Evolutionary conservation across 1,284 basidiomycete species (phyloP), one percentile per base, ranked within the genome.

Genomic region (Cutaneotrichosporon sp.): DNA sequence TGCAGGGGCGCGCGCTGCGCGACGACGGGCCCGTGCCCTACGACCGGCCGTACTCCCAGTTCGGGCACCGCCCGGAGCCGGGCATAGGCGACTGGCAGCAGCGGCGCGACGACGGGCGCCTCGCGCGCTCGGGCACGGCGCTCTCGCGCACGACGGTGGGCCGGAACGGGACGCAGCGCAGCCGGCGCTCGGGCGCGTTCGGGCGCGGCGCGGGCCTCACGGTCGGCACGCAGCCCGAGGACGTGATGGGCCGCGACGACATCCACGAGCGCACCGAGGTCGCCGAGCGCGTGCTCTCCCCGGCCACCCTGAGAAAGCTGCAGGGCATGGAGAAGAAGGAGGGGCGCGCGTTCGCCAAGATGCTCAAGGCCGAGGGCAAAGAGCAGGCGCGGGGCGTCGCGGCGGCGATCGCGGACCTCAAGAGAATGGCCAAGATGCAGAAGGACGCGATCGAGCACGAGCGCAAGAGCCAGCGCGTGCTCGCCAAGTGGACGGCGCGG

Each of bases 301-400:
- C 71, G 3, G 59, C 60, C 8, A 73, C 73, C 42, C 68, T 77
- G 29, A 64, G 64, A 31, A 67, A 67, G 38, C 70, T 77, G 11
- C 64, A 71, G 10, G 69, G 62, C 27, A 75, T 77, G 77, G 71
- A 75, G 70, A 75, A 74, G 67, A 79, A 77, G 67, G 79, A 81
- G 58, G 78, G 76, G 43, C 72, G 71, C 56, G 71, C 74, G 38
- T 68, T 81, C 31, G 64, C 74, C 62, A 79, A 80, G 69, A 71
- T 81, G 34, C 75, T 82, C 67, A 79, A 79, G 68, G 62, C 66
- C 3, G 81, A 82, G 68, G 80, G 69, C 31, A 75, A 76, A 51
- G 68, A 72, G 33, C 79, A 81, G 62, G 70, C 73, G 43, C 70
- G 67, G 47, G 68, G 74, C 14, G 74, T 81, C 59, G 67, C 71